Conservation (phyloP, 1,284 basidiomycete genomes). For the Farysia itapuensis region DNA sequence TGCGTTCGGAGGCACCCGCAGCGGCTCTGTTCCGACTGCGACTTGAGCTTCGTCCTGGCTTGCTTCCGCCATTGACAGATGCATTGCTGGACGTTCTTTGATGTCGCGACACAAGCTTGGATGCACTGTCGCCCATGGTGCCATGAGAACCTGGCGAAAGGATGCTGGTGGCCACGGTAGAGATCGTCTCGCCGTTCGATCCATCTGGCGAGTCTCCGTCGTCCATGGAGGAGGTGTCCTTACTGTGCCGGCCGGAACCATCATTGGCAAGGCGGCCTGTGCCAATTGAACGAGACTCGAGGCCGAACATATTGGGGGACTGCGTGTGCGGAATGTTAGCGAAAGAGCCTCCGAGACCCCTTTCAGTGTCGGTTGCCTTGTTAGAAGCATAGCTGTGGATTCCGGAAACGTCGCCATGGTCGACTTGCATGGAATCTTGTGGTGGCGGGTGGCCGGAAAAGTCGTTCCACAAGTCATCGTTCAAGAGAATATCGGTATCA, state of each 20-base stretch:
- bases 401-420: not conserved
- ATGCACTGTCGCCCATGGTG: conserved; percentile 25
- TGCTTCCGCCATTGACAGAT: conserved; percentile 21
- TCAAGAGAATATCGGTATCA: conserved; percentile 45
- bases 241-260: conserved; percentile 18
- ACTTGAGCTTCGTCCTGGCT: conserved; percentile 29
- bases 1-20: conserved; percentile 11
- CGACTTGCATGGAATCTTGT: not conserved
- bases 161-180: conserved; percentile 35
- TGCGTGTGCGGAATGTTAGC: conserved; percentile 29
- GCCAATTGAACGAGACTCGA: conserved; percentile 18
- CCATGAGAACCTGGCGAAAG: conserved; percentile 33
- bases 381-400: not conserved
- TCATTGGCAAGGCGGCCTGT: conserved; percentile 12
- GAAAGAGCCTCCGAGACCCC: conserved; percentile 23
- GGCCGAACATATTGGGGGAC: conserved; percentile 26
- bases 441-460: conserved; percentile 7
- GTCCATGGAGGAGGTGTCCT: conserved; percentile 33
- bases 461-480: conserved; percentile 41
- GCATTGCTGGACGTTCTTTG: conserved; percentile 31
- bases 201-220: conserved; percentile 41
- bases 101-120: conserved; percentile 16
- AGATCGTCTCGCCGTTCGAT: conserved; percentile 37
- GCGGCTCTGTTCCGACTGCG: conserved; percentile 18
- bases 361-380: conserved; percentile 2